Evolutionary conservation across 768 basidiomycete species (phyloP).

Genomic region (Boletus reticuloceps): DNA sequence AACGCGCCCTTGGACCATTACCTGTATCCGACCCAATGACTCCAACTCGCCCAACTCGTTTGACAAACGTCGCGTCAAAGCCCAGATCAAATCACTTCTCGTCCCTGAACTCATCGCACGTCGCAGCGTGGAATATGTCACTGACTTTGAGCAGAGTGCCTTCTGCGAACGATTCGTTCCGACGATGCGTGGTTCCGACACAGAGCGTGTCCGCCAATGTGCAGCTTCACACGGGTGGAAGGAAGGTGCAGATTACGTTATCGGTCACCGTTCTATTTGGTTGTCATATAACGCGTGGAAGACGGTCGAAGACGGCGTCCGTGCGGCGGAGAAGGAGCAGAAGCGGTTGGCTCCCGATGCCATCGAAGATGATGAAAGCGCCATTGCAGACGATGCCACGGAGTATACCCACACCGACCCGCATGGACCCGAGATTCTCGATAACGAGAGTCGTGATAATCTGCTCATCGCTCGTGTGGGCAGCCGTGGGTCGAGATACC

Average conservation of each 20-base stretch:
- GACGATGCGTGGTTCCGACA: slow-evolving; percentile 64
- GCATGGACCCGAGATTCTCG: slow-evolving; percentile 34
- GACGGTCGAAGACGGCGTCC: slow-evolving; percentile 71
- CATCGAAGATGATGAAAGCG: slow-evolving; percentile 58
- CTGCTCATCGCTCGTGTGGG: slow-evolving; percentile 53
- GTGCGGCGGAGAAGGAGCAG: slow-evolving; percentile 64
- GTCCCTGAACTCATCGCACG: slow-evolving; percentile 70
- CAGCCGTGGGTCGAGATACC: slow-evolving; percentile 45
- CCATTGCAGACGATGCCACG: slow-evolving; percentile 57
- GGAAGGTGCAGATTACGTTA: slow-evolving; percentile 67
- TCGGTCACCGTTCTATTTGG: slow-evolving; percentile 72
- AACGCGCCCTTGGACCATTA: slow-evolving; percentile 68
- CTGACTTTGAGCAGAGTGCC: slow-evolving; percentile 53
- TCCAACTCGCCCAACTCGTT: slow-evolving; percentile 85
- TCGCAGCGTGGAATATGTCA: slow-evolving; percentile 64
- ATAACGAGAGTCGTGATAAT: slow-evolving; percentile 64
- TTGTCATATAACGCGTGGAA: slow-evolving; percentile 80
- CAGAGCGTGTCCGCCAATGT: slow-evolving; percentile 71
- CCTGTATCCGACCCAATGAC: slow-evolving; percentile 88
- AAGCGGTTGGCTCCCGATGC: slow-evolving; percentile 35
- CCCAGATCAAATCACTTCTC: slow-evolving; percentile 72
- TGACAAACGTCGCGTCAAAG: slow-evolving; percentile 84
- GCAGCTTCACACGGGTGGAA: slow-evolving; percentile 74
- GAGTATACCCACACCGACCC: slow-evolving; percentile 63
- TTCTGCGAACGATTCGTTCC: slow-evolving; percentile 82